Conservation (phyloP, 495 filamentous ascomycete species). For the Neurospora discreta region DNA sequence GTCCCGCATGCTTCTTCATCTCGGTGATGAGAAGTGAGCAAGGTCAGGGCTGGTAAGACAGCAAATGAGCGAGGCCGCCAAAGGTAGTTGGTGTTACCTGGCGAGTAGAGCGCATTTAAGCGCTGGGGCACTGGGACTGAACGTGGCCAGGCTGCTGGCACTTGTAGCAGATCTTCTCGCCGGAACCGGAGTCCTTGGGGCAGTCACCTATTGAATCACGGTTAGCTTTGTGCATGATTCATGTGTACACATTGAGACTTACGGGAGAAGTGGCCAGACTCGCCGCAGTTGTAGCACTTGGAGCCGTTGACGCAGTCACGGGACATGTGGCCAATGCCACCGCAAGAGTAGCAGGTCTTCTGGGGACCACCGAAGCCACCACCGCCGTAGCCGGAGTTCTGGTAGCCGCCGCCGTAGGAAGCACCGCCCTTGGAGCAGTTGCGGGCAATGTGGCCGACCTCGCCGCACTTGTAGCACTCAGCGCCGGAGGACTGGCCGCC, state of each 20-base stretch:
- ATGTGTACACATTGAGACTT: background rate
- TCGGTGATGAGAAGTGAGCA: constrained; percentile 10
- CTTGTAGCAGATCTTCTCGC: constrained; percentile 95
- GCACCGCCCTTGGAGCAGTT: constrained; percentile 65
- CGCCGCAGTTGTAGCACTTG: constrained; percentile 99
- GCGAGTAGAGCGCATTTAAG: constrained; percentile 10
- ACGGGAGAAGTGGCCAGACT: constrained; percentile 85
- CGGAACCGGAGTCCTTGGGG: constrained; percentile 63
- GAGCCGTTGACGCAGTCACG: constrained; percentile 96
- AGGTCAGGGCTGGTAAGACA: constrained; percentile 13
- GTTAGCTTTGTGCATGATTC: background rate
- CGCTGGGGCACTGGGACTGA: constrained; percentile 80
- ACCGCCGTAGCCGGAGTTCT: constrained; percentile 38
- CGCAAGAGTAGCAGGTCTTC: constrained; percentile 93
- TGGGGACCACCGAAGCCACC: constrained; percentile 40
- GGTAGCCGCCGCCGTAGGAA: constrained; percentile 31
- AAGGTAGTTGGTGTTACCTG: constrained; percentile 3
- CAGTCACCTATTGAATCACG: constrained; percentile 45
- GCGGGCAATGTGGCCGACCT: constrained; percentile 93
- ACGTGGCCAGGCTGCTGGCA: constrained; percentile 98
- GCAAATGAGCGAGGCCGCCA: constrained; percentile 12
- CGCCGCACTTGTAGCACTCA: constrained; percentile 98
- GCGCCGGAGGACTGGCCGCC: constrained; percentile 29
- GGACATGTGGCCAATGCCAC: constrained; percentile 92
- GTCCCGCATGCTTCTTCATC: constrained; percentile 13